Conservation (phyloP, 352 stramenopile genomes). For the Hyaloperonospora arabidopsidis region DNA sequence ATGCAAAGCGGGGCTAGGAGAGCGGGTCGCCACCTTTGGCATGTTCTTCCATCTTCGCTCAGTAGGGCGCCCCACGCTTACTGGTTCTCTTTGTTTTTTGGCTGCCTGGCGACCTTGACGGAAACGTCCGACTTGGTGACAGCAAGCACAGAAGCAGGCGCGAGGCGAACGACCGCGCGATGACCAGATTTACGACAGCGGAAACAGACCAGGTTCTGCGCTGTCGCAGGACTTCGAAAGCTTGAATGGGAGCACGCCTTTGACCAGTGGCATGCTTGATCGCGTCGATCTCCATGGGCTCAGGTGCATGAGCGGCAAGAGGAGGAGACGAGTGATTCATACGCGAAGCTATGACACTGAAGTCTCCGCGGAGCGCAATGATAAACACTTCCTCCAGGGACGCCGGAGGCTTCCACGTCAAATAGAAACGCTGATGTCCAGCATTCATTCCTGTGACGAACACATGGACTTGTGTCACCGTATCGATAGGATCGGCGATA, state of each 20-base stretch:
- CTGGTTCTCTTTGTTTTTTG: neutral
- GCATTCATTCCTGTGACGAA: constrained; percentile 18
- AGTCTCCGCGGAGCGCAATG: constrained; percentile 11
- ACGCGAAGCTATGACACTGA: constrained; percentile 11
- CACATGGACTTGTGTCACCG: constrained; percentile 19
- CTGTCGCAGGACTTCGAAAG: neutral
- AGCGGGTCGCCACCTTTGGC: too few relatives aligned
- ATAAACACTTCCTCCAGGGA: constrained; percentile 12
- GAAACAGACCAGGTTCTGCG: neutral
- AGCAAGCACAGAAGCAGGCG: neutral
- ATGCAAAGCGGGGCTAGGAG: too few relatives aligned
- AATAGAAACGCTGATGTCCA: constrained; percentile 16
- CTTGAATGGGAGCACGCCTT: neutral
- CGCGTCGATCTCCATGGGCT: neutral
- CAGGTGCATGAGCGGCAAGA: neutral
- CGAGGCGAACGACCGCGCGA: neutral
- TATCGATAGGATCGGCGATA: constrained; percentile 7
- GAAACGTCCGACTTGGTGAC: neutral
- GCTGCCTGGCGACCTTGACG: neutral
- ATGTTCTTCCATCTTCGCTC: too few relatives aligned
- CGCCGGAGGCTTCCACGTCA: constrained; percentile 7
- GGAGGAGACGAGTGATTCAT: neutral
- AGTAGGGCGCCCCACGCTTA: too few relatives aligned
- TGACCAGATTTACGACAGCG: too few relatives aligned
- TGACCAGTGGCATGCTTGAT: neutral